Percentiles rank a stretch among this genome's conserved stretches.
Conservation (phyloP, 176 grass and related monocot species). For the Musa acuminata region DNA sequence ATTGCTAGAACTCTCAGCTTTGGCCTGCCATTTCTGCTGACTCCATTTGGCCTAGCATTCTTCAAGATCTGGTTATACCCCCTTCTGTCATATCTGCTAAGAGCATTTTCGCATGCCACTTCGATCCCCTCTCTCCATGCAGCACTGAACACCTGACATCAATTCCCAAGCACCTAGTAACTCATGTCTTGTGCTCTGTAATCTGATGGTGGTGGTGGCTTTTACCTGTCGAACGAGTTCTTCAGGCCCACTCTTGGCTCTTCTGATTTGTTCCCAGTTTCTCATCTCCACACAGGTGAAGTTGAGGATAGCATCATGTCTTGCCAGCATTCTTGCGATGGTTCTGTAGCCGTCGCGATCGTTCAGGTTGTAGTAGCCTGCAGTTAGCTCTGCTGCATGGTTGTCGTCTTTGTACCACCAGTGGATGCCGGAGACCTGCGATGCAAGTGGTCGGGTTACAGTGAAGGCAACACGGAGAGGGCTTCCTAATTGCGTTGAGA, state of each 20-base stretch:
- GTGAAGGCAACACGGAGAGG: neutral
- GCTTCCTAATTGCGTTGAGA: neutral
- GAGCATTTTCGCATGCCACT: conserved; percentile 72
- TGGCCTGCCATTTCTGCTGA: conserved; percentile 43
- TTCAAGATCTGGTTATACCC: conserved; percentile 75
- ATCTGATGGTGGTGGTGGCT: conserved; percentile 5
- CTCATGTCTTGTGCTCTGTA: neutral
- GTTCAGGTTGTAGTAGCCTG: conserved; percentile 71
- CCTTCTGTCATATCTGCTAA: conserved; percentile 54
- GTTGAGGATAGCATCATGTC: conserved; percentile 52
- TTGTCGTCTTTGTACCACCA: conserved; percentile 79
- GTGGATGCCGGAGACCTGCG: conserved; percentile 72
- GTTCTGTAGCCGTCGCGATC: conserved; percentile 79
- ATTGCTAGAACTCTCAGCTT: conserved; percentile 51
- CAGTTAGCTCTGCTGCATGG: conserved; percentile 84
- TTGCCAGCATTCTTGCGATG: conserved; percentile 62
- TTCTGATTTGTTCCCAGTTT: conserved; percentile 40
- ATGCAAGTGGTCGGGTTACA: neutral
- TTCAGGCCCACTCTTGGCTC: conserved; percentile 63
- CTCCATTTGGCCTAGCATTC: conserved; percentile 57
- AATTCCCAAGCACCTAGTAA: neutral
- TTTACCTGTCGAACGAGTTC: conserved; percentile 81
- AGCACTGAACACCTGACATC: conserved; percentile 58
- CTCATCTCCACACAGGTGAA: conserved; percentile 95
- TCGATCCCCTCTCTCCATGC: conserved; percentile 79